These are phyloP conservation scores for Piromyces finnis DNA, from an alignment of 192 early-diverging fungal genomes.

Conservation along the genomic window DNA sequence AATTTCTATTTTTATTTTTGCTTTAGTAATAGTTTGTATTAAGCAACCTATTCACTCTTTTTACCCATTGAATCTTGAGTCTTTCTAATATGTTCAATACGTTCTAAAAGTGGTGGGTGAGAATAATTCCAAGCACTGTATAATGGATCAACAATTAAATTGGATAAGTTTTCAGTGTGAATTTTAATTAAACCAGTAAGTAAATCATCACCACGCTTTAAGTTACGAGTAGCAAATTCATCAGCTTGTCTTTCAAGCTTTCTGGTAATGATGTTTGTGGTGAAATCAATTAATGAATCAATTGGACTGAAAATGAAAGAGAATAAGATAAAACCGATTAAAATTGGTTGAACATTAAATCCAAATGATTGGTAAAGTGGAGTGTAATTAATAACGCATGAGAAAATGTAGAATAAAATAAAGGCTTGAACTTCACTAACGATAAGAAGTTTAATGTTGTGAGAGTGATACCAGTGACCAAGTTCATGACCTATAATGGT, in stretches of 20 bases:
- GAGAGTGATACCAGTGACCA: slow-evolving; percentile 83
- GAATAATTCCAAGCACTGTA: slow-evolving; percentile 84
- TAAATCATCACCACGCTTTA: slow-evolving; percentile 57
- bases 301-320: slow-evolving; percentile 58
- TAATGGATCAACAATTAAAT: slow-evolving; percentile 67
- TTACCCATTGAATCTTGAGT: background rate
- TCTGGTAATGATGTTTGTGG: slow-evolving; percentile 31
- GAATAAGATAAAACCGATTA: slow-evolving; percentile 87
- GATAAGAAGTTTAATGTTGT: slow-evolving; percentile 56
- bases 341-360: slow-evolving; percentile 47
- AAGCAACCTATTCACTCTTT: background rate
- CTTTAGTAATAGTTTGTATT: too few relatives aligned
- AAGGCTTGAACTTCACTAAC: slow-evolving; percentile 62
- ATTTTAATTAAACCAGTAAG: slow-evolving; percentile 72
- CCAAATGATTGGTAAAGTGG: slow-evolving; percentile 77
- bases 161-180: slow-evolving; percentile 72
- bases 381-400: slow-evolving; percentile 49
- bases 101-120: slow-evolving; percentile 81
- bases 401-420: slow-evolving; percentile 54
- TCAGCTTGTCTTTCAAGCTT: slow-evolving; percentile 45
- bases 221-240: slow-evolving; percentile 69
- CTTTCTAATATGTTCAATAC: slow-evolving; percentile 5
- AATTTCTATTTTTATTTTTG: too few relatives aligned
- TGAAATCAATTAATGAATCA: slow-evolving; percentile 53
- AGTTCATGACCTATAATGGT: slow-evolving; percentile 80